Base-by-base conservation (phyloP, 129 eudicot species). In the Flaveria bidentis region DNA sequence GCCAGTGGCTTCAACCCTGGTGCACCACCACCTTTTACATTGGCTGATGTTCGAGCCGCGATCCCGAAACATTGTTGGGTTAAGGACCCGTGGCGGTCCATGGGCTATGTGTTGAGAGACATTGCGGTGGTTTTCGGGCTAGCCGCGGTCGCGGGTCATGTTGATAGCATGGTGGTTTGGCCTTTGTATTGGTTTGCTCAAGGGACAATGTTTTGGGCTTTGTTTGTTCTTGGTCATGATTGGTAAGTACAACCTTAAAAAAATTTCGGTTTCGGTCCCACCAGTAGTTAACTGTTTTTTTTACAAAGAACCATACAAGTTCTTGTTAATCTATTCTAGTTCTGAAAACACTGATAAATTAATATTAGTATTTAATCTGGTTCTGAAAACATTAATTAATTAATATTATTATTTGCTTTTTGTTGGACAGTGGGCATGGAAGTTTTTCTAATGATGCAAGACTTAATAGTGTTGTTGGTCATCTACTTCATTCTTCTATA, bases 181-280 rank as follows among this genome's bases (percentile, higher is more conserved):
- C 99, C 99, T 77, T 81, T 94, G 45, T 94, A 94, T 79, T 94
- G 99, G 99, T 50, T 87, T 77, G 97, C 96, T 82, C 99, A 94
- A 77, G 87, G 97, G 15, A 94, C 99, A 49, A 94, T 91, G 97
- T 94, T 94, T 69, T 94, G 99, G 99, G 99, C 99, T 67, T 77
- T 94, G 36, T 94, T 94, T 89, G 99, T 94, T 84, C 99, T 94
- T 88, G 99, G 99, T 26, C 99, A 94, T 87, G 99, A 94, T 76
- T 94, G 99, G 99, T 94, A 86, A 85, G 50, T 9, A 2, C 3
- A 17, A 26, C 42, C 33, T 75, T 71, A 28, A 6, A 9, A 36
- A 36, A 1, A 0, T 1, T 30, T 30, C 33, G 33, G 5, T 2
- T 30, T 4, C 5, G 5, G 33, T 33, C 39, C 7, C 39, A 33